Percentiles rank a stretch among this genome's conserved stretches.
Evolutionary conservation across 108 stramenopile species (phyloP).

Genomic region (Nitzschia sp.): DNA sequence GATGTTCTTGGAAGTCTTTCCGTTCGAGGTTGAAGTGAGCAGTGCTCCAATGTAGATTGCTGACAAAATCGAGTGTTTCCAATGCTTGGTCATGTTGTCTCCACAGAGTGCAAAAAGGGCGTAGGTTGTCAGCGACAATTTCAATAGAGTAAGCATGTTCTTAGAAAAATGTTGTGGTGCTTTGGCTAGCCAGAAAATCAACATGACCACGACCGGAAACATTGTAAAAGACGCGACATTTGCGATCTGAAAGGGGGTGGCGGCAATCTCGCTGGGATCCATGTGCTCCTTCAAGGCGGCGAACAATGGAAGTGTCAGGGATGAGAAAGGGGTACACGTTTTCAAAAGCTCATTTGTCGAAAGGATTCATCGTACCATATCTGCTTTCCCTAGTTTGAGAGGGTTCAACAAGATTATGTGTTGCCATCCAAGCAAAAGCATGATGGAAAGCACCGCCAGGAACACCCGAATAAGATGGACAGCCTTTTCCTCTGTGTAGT

Average conservation of each 20-base stretch:
- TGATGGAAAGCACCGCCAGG: slow-evolving; percentile 6
- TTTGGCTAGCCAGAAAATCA: slow-evolving; percentile 3
- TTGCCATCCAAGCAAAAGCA: slow-evolving; percentile 30
- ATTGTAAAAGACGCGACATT: slow-evolving; percentile 10
- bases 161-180: background rate
- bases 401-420: slow-evolving; percentile 24
- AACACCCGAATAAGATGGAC: slow-evolving; percentile 23
- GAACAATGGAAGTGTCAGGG: background rate
- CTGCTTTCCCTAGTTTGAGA: background rate
- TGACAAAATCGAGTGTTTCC: slow-evolving; percentile 20
- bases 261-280: slow-evolving; percentile 36
- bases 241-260: slow-evolving; percentile 15
- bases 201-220: slow-evolving; percentile 20
- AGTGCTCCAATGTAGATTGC: slow-evolving; percentile 27
- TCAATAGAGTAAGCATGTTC: slow-evolving; percentile 8
- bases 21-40: slow-evolving; percentile 19
- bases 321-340: background rate
- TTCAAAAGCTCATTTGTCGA: background rate
- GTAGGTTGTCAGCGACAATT: slow-evolving; percentile 20
- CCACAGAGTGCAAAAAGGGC: slow-evolving; percentile 32
- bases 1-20: slow-evolving; percentile 3
- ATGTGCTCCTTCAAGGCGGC: slow-evolving; percentile 1
- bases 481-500: slow-evolving; percentile 36
- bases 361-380: slow-evolving; percentile 25
- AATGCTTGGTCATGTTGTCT: slow-evolving; percentile 14